Evolutionary conservation across 2,329 filamentous ascomycete species (phyloP).

Genomic region (Nigrograna mackinnonii): DNA sequence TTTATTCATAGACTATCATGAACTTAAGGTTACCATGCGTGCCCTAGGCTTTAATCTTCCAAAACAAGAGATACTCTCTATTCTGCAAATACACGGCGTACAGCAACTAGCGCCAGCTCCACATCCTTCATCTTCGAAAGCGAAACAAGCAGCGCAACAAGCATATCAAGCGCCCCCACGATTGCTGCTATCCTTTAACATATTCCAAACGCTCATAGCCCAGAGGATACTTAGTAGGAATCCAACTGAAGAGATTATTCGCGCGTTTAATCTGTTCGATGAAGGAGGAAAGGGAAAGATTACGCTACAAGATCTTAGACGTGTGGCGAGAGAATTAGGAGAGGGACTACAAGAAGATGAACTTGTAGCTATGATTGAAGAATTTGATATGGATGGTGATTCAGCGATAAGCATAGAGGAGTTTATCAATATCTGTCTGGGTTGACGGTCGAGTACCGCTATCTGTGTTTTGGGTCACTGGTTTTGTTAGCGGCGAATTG

Average conservation of each 20-base stretch:
- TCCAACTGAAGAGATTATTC: constrained; percentile 85
- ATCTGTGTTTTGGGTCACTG: too few relatives aligned
- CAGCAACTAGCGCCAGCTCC: constrained; percentile 9
- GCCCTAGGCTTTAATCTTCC: constrained; percentile 91
- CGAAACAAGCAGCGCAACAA: constrained; percentile 15
- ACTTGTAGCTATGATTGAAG: constrained; percentile 93
- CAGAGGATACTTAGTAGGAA: constrained; percentile 80
- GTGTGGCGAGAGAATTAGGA: constrained; percentile 87
- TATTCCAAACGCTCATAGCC: constrained; percentile 76
- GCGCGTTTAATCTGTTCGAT: constrained; percentile 93
- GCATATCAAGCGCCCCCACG: constrained; percentile 45
- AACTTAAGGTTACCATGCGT: constrained; percentile 94
- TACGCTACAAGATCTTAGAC: constrained; percentile 81
- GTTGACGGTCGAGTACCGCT: too few relatives aligned
- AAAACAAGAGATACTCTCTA: constrained; percentile 79
- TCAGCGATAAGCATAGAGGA: constrained; percentile 70
- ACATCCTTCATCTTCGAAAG: constrained; percentile 8
- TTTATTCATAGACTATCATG: constrained; percentile 92
- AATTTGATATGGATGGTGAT: constrained; percentile 94
- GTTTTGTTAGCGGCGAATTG: too few relatives aligned
- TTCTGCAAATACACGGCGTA: constrained; percentile 77
- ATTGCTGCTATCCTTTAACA: constrained; percentile 71
- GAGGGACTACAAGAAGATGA: constrained; percentile 94
- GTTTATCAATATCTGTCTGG: constrained; percentile 69
- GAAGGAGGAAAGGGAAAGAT: constrained; percentile 90